Evolutionary conservation across 768 basidiomycete species (phyloP).

Genomic region (Boletus sp.): DNA sequence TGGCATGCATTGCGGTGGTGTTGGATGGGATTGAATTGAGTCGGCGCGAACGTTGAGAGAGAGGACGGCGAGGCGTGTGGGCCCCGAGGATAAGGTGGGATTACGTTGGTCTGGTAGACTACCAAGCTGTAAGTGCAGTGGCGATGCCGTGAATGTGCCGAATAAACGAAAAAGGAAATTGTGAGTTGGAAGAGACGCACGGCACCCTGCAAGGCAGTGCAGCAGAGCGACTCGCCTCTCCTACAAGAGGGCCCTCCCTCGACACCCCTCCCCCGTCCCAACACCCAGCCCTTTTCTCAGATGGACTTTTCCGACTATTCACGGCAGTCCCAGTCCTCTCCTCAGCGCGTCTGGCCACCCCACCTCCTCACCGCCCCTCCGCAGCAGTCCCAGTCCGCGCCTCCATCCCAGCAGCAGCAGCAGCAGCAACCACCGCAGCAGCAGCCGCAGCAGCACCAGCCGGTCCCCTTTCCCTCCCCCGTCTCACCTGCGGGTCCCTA

Average conservation of each 20-base stretch:
- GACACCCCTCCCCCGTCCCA: background rate
- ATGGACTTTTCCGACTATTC: slow-evolving; percentile 29
- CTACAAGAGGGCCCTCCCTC: slow-evolving; percentile 12
- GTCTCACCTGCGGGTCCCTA: slow-evolving; percentile 20
- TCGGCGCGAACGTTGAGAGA: background rate
- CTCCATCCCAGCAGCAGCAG: background rate
- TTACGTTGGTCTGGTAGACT: slow-evolving; percentile 5
- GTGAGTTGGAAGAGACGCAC: background rate
- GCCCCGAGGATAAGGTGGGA: background rate
- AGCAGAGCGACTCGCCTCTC: background rate
- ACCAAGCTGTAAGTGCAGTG: slow-evolving; percentile 16
- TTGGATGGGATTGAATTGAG: background rate
- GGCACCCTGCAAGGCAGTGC: slow-evolving; percentile 16
- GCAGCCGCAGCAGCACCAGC: background rate
- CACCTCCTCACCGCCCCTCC: slow-evolving; percentile 13
- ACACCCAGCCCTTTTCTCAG: background rate
- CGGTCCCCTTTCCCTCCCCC: slow-evolving; percentile 23
- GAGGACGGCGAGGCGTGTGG: background rate
- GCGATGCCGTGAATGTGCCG: slow-evolving; percentile 8
- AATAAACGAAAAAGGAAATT: background rate
- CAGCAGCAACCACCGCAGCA: too few relatives aligned
- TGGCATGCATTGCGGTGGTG: background rate
- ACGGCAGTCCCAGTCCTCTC: slow-evolving; percentile 36
- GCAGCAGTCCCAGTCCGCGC: background rate
- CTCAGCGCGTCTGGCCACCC: slow-evolving; percentile 23